These are phyloP conservation scores for Fusarium decemcellulare DNA, from an alignment of 2,329 filamentous ascomycete genomes.

Conservation along the genomic window DNA sequence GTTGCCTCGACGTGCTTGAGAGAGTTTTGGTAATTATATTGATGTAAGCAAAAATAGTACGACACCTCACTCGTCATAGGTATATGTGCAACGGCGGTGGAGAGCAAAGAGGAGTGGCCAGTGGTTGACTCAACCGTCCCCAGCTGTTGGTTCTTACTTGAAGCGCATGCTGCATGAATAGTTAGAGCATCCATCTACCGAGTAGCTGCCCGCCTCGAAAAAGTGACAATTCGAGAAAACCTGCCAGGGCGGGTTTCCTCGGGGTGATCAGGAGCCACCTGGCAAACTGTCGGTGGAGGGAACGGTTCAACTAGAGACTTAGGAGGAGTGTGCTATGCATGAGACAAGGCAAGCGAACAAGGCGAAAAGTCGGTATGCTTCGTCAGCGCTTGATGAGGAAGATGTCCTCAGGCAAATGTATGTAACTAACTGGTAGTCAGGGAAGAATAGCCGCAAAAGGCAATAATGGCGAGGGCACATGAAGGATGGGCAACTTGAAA, in stretches of 20 bases:
- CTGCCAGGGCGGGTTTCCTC: slow-evolving; percentile 21
- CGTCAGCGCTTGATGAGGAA: not conserved
- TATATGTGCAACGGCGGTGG: too few species aligned
- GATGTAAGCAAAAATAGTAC: too few species aligned
- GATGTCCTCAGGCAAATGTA: not conserved
- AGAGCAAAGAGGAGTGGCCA: too few species aligned
- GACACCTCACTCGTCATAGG: too few species aligned
- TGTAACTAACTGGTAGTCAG: not conserved
- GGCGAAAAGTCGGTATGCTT: not conserved
- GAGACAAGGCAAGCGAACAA: slow-evolving; percentile 10
- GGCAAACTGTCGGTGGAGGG: slow-evolving; percentile 21
- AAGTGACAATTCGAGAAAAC: not conserved
- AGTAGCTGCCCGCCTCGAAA: slow-evolving; percentile 18
- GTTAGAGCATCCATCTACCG: slow-evolving; percentile 9
- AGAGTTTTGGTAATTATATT: too few species aligned
- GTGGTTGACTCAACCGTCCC: not conserved
- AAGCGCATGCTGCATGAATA: slow-evolving; percentile 22
- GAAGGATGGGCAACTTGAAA: slow-evolving; percentile 27
- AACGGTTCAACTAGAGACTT: slow-evolving; percentile 21
- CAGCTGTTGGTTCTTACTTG: slow-evolving; percentile 12
- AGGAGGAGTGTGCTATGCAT: slow-evolving; percentile 2
- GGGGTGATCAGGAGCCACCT: slow-evolving; percentile 20
- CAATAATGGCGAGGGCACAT: slow-evolving; percentile 18
- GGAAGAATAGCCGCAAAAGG: not conserved
- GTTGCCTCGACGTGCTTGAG: too few species aligned